phyloP scores from a whole-genome alignment of 106 monocot species.

The Posidonia australis region DNA sequence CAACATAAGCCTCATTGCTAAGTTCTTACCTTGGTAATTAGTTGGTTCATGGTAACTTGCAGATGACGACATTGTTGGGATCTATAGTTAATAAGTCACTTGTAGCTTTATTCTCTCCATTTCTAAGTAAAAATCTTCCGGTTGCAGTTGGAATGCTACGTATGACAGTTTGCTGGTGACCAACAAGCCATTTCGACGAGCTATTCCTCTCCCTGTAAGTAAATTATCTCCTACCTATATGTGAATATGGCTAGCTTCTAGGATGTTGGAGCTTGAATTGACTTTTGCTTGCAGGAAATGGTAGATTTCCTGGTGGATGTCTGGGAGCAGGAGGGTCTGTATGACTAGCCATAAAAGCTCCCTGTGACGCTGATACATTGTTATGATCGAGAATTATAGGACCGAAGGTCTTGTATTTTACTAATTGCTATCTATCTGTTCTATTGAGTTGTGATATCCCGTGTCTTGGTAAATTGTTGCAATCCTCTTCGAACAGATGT shows the following conservation, averaged over 20 bases:
- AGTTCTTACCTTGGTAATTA: no score
- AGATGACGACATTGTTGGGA: background rate
- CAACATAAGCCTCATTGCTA: no score
- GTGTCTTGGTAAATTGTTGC: background rate
- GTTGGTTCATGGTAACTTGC: no score
- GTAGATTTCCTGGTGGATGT: slow-evolving; percentile 29
- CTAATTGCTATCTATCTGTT: background rate
- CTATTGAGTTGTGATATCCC: background rate
- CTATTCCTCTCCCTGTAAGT: slow-evolving; percentile 23
- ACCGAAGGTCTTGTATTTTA: slow-evolving; percentile 1
- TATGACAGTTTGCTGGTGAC: slow-evolving; percentile 27
- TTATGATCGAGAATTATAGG: background rate
- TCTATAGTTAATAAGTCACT: background rate
- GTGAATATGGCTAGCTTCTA: no score
- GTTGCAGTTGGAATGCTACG: slow-evolving; percentile 30
- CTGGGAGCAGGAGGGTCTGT: slow-evolving; percentile 36
- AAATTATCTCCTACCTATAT: background rate
- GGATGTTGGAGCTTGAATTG: background rate
- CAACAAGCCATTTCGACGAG: slow-evolving; percentile 21
- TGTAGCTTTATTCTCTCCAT: background rate
- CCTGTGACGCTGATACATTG: background rate
- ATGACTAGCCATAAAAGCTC: slow-evolving; percentile 12
- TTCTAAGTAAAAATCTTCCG: background rate
- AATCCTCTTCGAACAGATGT: background rate
- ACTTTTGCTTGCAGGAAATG: slow-evolving; percentile 17